Evolutionary conservation across 2,329 filamentous ascomycete species (phyloP).

Genomic region (Cladosporium sp.): DNA sequence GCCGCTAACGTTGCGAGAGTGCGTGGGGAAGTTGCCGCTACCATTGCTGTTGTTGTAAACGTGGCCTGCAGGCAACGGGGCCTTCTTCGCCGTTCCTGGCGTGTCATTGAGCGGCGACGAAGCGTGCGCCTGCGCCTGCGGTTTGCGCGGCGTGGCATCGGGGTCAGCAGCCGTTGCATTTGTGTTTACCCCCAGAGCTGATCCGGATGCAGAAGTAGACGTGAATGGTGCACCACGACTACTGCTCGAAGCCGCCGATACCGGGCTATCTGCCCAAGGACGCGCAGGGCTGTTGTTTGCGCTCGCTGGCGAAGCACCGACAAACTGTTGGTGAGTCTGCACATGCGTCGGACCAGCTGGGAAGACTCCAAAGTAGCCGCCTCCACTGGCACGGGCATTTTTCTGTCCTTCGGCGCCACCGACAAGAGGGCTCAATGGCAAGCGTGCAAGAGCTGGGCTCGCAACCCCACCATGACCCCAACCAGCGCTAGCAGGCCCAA

Average conservation of each 20-base stretch:
- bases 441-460: constrained; percentile 66
- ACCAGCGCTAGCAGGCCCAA: constrained; percentile 46
- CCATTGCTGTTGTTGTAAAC: background rate
- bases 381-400: background rate
- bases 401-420: background rate
- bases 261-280: constrained; percentile 3
- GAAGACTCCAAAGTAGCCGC: constrained; percentile 7
- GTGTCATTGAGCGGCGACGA: constrained; percentile 20
- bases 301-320: constrained; percentile 2
- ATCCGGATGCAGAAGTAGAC: constrained; percentile 1
- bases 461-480: constrained; percentile 46
- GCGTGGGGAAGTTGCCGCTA: background rate
- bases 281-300: constrained; percentile 4
- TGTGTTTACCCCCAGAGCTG: background rate
- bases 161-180: constrained; percentile 7
- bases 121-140: background rate
- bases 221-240: constrained; percentile 5
- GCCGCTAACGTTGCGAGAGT: constrained; percentile 44
- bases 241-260: constrained; percentile 10
- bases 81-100: constrained; percentile 11
- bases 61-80: background rate
- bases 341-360: background rate
- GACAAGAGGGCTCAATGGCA: constrained; percentile 33
- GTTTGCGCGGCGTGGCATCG: constrained; percentile 20
- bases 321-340: background rate